Percentiles rank a stretch among this genome's conserved stretches.
These are phyloP conservation scores for Pezizomycotina sp. DNA, from an alignment of 2,329 filamentous ascomycete species.

Conservation along the genomic window DNA sequence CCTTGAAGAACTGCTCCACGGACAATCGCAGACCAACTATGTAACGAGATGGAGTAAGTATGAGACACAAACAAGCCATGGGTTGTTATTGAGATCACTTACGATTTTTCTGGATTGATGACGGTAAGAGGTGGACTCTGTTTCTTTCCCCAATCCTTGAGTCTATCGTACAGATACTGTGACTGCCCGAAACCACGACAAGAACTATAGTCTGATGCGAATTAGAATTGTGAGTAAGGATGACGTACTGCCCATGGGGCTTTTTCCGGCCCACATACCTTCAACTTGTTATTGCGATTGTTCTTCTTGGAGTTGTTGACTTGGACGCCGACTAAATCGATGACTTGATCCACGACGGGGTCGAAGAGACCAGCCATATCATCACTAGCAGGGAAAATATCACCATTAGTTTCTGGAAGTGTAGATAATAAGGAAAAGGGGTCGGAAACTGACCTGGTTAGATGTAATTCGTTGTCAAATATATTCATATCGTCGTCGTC, in stretches of 20 bases:
- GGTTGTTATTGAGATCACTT: neutral
- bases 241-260: too few relatives aligned
- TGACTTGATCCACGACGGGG: constrained; percentile 14
- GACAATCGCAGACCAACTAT: constrained; percentile 17
- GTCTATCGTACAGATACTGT: constrained; percentile 7
- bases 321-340: constrained; percentile 14
- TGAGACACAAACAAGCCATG: neutral
- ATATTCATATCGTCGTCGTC: constrained; percentile 4
- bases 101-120: constrained; percentile 13
- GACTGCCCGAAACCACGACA: constrained; percentile 15
- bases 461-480: constrained; percentile 6
- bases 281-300: constrained; percentile 1
- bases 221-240: too few relatives aligned
- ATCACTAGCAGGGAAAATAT: neutral
- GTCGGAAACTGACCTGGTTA: constrained; percentile 1
- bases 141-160: neutral
- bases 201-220: too few relatives aligned
- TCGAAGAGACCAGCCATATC: constrained; percentile 20
- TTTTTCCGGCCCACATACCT: too few relatives aligned
- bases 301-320: constrained; percentile 4
- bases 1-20: constrained; percentile 7
- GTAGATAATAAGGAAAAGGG: neutral
- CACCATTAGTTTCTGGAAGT: neutral
- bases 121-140: constrained; percentile 3
- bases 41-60: too few relatives aligned